phyloP scores from a whole-genome alignment of 305 asterid species.

The Rubia balearica region DNA sequence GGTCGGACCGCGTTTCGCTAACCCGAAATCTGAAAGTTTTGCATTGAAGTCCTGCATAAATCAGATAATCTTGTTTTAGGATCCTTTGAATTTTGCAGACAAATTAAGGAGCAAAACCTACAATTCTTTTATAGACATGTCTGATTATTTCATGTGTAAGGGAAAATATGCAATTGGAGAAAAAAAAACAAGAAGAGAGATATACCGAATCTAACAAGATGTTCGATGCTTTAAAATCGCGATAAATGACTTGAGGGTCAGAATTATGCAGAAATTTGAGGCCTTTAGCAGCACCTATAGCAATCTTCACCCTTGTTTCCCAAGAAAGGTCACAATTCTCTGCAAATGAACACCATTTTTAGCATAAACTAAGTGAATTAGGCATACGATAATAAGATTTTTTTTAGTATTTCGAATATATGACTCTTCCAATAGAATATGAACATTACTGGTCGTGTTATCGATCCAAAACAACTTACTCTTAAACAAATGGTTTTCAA shows the following conservation, averaged over 20 bases:
- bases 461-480: constrained; percentile 24
- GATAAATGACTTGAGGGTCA: constrained; percentile 65
- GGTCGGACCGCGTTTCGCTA: constrained; percentile 21
- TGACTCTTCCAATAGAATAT: too few relatives aligned
- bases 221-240: constrained; percentile 80
- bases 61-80: not conserved
- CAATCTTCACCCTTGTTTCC: constrained; percentile 67
- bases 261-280: constrained; percentile 64
- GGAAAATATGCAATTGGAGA: not conserved
- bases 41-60: constrained; percentile 21
- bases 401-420: too few relatives aligned
- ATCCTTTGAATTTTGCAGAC: not conserved
- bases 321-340: constrained; percentile 44
- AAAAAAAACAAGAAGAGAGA: not conserved
- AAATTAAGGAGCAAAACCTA: not conserved
- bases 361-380: not conserved
- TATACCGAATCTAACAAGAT: constrained; percentile 64
- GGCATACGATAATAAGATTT: too few relatives aligned
- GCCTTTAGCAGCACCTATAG: constrained; percentile 73
- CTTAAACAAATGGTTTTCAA: constrained; percentile 60
- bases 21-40: constrained; percentile 27
- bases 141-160: not conserved
- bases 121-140: not conserved
- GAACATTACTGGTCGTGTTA: too few relatives aligned
- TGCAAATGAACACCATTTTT: constrained; percentile 21